Base-by-base conservation (phyloP, 352 stramenopile genomes). In the Phytophthora boehmeriae region DNA sequence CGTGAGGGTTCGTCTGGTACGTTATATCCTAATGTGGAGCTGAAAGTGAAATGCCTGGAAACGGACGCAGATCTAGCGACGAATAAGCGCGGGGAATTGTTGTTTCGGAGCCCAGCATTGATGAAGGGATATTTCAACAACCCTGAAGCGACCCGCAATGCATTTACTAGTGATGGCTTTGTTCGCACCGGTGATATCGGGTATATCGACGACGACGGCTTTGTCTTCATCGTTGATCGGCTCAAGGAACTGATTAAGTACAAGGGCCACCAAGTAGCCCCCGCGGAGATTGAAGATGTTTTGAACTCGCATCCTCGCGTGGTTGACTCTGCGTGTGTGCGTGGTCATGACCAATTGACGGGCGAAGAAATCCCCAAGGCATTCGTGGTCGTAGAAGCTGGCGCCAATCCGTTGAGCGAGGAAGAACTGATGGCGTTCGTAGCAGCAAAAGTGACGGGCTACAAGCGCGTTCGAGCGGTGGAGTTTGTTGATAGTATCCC, bases 161-260 rank as follows among this genome's bases (percentile, higher is more conserved):
- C 85, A 36, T 72, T 98, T 35, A 93, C 75, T 13, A 47, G 84
- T 34, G 81, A 90, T 41, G 83, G 88, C 1, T 98, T 90, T 71
- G 62, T 98, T 28, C 75, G 81, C 43, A 97, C 91, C 8, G 95
- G 93, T 20, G 95, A 98, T 73, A 73, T 98, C 25, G 90, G 80
- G 4, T 87, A 90, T 53, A 93, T 98, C 44, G 92, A 98, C 63
- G 80, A 96, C 22, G 88, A 98, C 32, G 92, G 90, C 6, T 97
- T 79, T 60, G 84, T 98, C 13, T 97, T 91, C 61, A 95, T 98
- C 44, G 87, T 90, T 0, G 95, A 98, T 66, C 76, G 95, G 16
- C 73, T 97, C 11, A 98, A 98, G 76, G 93, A 98, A 64, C 59
- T 98, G 25, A 98, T 98, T 73, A 98, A 98, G 78, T 92, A 97